Base-by-base conservation (phyloP, 345 rosid species). In the Dimocarpus longan region DNA sequence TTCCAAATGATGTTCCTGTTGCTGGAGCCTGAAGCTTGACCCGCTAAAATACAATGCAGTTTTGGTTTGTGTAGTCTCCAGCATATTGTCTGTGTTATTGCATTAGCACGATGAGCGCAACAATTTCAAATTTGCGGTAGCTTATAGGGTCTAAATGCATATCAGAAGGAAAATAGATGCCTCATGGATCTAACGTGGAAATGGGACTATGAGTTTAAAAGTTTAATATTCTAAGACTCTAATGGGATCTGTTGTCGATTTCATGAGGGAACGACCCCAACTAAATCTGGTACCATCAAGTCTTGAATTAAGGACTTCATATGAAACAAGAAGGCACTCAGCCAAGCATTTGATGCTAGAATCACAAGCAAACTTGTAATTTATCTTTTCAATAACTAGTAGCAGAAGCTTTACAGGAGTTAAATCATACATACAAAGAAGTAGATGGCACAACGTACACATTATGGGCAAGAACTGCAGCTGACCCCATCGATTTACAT, bases 31-130 rank as follows among this genome's bases (percentile, higher is more conserved):
- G 10, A 3, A 56, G 22, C 37, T 10, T 42, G 32, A 24, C 9
- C 54, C 32, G 4, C 19, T n/a, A 50, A 4, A 66, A 52, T n/a
- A 65, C 52, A 12, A 46, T 48, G 18, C 48, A 65, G n/a, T 48
- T 65, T 65, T 65, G 70, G 78, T 48, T 75, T 48, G 60, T 60
- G 11, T 60, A 60, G 12, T n/a, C 10, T 60, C 65, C 28, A 60
- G 12, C 24, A 60, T 60, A 8, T 22, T 60, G 65, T 60, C 19
- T 60, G 59, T 60, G 64, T 60, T 60, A 60, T 60, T 8, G 65
- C 28, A 22, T 21, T 21, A n/a, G n/a, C 59, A 54, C 12, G n/a
- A 4, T 42, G 52, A 9, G 52, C 52, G 12, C 3, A 46, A 46
- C 21, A 56, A 56, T 5, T 56, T 7, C 8, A 56, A 19, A 56